Percentiles rank a stretch among this genome's conserved stretches.
These are phyloP conservation scores for Colletotrichum sp. DNA, from an alignment of 2,329 filamentous ascomycete species.

Conservation along the genomic window DNA sequence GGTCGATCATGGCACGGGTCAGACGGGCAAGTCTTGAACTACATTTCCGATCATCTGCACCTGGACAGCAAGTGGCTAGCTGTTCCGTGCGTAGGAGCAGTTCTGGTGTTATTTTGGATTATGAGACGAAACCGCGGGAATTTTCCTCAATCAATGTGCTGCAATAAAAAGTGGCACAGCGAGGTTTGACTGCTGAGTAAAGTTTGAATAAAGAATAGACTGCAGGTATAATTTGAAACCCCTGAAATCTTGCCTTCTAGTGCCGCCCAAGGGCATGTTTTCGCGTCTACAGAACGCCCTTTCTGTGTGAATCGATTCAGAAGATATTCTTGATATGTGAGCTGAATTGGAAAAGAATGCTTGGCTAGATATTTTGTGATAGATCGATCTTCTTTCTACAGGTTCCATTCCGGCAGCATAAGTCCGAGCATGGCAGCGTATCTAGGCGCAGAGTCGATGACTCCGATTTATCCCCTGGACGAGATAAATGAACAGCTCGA, in stretches of 20 bases:
- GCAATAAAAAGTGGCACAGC: neutral
- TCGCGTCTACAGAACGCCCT: neutral
- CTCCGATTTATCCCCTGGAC: too few relatives aligned
- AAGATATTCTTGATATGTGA: too few relatives aligned
- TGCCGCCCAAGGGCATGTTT: neutral
- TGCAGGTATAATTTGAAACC: neutral
- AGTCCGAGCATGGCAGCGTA: too few relatives aligned
- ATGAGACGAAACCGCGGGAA: neutral
- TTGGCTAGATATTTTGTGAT: too few relatives aligned
- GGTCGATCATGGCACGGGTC: conserved; percentile 28
- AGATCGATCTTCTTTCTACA: too few relatives aligned
- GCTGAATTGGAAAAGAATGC: too few relatives aligned
- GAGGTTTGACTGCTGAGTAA: neutral
- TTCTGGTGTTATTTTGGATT: neutral
- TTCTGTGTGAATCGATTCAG: neutral
- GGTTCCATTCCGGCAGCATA: too few relatives aligned
- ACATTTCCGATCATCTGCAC: conserved; percentile 19
- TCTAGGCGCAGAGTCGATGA: too few relatives aligned
- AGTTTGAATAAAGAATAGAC: neutral
- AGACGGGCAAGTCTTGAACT: conserved; percentile 25
- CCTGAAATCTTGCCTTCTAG: neutral
- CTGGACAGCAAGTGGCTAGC: neutral
- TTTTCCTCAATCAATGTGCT: neutral
- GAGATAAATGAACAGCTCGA: neutral
- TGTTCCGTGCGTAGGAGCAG: neutral